Conservation (phyloP, 176 grass and related monocot species). For the Carex pumila region DNA sequence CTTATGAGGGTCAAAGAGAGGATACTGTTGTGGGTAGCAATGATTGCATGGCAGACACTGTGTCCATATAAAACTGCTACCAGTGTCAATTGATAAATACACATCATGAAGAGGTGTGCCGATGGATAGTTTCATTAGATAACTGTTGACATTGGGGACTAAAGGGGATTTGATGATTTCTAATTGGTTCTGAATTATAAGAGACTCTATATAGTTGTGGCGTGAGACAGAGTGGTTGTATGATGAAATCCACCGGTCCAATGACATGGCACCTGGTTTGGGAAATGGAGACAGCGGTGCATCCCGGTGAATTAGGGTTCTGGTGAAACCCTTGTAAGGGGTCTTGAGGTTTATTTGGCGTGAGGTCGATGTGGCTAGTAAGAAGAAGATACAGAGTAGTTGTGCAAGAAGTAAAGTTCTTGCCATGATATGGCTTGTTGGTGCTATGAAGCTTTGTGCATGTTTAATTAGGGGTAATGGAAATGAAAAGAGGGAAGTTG, state of each 20-base stretch:
- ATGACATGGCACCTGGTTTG: not conserved
- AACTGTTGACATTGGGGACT: not conserved
- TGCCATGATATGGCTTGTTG: not conserved
- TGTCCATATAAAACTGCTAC: constrained; percentile 24
- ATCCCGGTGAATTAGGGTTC: constrained; percentile 7
- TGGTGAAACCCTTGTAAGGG: not conserved
- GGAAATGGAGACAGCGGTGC: constrained; percentile 17
- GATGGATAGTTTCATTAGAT: constrained; percentile 14
- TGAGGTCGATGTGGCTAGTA: not conserved
- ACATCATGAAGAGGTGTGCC: constrained; percentile 18
- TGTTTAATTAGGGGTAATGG: not conserved
- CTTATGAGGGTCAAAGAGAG: constrained; percentile 14
- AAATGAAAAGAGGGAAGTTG: not conserved
- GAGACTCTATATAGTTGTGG: not conserved
- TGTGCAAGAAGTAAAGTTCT: not conserved
- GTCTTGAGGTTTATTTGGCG: not conserved
- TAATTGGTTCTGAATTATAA: not conserved
- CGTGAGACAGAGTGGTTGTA: not conserved
- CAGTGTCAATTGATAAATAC: constrained; percentile 15
- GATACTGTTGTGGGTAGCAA: constrained; percentile 6
- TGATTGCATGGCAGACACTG: constrained; percentile 23
- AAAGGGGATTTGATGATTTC: not conserved
- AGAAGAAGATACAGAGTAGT: not conserved
- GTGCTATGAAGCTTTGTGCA: not conserved
- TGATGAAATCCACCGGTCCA: not conserved